Base-by-base conservation (phyloP, 2,329 filamentous ascomycete genomes). In the Macrophomina tecta region DNA sequence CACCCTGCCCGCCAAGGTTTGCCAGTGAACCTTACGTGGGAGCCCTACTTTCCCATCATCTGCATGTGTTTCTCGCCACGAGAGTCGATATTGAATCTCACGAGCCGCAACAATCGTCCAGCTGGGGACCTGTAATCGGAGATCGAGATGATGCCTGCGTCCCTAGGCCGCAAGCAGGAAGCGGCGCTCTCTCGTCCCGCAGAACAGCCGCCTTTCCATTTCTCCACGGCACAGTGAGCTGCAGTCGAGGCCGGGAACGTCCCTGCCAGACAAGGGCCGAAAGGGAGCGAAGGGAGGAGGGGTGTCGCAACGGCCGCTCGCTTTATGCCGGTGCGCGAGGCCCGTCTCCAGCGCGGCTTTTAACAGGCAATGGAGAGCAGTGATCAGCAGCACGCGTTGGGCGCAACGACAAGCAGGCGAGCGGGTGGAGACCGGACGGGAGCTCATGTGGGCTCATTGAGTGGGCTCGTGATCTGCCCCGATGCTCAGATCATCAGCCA, bases 401-500 rank as follows among this genome's bases (percentile, higher is more conserved):
- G 6, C 4, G 46, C n/a, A 23, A 12, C 46, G n/a, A 49, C n/a
- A 28, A 2, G 28, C 46, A 23, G 23, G 8, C 18, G 36, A 12
- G 16, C n/a, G 45, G 42, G 55, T 46, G 55, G 38, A 60, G 40
- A 46, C 40, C 5, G 36, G 23, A 36, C n/a, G 23, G n/a, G 42
- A 60, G 55, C 42, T 45, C 42, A 45, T 45, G 46, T 16, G 46
- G 46, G 46, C 46, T 45, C 11, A 38, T 12, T 38, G n/a, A 8
- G 40, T 32, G 56, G 56, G 42, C 58, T 62, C 58, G 58, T 62
- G 58, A 62, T 62, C 58, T 62, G 58, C 58, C 58, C 58, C 45
- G 30, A 62, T 46, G 55, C 40, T 38, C 58, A 40, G 58, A 62
- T 48, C 42, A 62, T 32, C 49, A 53, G 49, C 49, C 11, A 11